phyloP scores from a whole-genome alignment of 2,329 filamentous ascomycete species.

The Hymenoscyphus linearis region DNA sequence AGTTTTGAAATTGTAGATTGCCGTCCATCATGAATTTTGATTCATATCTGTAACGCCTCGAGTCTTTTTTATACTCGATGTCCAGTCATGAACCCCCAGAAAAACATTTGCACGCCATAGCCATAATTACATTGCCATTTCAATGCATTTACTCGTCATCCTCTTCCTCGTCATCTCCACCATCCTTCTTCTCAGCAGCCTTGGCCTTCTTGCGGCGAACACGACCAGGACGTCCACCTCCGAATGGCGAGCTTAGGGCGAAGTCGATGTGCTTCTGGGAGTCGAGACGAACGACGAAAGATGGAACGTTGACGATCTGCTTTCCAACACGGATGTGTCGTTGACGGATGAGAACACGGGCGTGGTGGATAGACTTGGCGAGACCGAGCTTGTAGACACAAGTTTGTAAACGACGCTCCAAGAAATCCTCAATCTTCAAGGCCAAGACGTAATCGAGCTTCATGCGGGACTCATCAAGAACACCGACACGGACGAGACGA shows the following conservation, averaged over 20 bases:
- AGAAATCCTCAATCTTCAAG: conserved; percentile 98
- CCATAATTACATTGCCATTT: conserved; percentile 22
- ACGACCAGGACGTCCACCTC: conserved; percentile 93
- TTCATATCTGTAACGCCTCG: conserved; percentile 24
- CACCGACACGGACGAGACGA: conserved; percentile 98
- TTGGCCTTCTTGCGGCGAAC: conserved; percentile 99
- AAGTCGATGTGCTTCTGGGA: conserved; percentile 99
- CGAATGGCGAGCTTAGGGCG: conserved; percentile 92
- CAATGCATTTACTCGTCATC: conserved; percentile 48
- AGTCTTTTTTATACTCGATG: conserved; percentile 21
- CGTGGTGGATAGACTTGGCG: conserved; percentile 99
- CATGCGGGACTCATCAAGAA: conserved; percentile 99
- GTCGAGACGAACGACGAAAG: conserved; percentile 99
- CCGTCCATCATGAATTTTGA: conserved; percentile 11
- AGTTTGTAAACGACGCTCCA: conserved; percentile 99
- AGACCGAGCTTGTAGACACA: conserved; percentile 99
- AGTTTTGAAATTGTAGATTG: conserved; percentile 9
- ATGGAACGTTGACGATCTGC: conserved; percentile 99
- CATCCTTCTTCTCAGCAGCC: conserved; percentile 81
- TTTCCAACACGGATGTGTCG: conserved; percentile 99
- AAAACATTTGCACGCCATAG: conserved; percentile 25
- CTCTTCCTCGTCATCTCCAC: conserved; percentile 79
- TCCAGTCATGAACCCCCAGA: conserved; percentile 17
- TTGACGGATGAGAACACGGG: conserved; percentile 98
- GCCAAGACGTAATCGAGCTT: conserved; percentile 99